Conservation (phyloP, 805 yeast genomes). For the Metschnikowia cubensis region DNA sequence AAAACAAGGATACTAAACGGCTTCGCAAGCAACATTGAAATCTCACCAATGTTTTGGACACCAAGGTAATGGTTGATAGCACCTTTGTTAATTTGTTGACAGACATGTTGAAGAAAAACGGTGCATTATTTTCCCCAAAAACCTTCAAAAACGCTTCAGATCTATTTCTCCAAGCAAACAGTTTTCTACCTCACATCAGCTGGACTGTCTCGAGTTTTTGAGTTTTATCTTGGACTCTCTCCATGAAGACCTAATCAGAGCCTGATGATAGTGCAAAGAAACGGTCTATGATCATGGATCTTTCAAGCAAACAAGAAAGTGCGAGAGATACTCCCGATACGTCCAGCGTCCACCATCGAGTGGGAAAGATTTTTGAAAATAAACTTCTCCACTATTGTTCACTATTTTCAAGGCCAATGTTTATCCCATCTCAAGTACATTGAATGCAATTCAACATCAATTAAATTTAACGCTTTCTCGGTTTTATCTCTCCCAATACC, state of each 20-base stretch:
- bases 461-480: slow-evolving; percentile 81
- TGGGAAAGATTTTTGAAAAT: slow-evolving; percentile 85
- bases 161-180: slow-evolving; percentile 53
- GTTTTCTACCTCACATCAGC: slow-evolving; percentile 69
- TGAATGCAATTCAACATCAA: slow-evolving; percentile 70
- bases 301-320: slow-evolving; percentile 59
- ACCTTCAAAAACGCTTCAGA: slow-evolving; percentile 69
- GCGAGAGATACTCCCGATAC: slow-evolving; percentile 63
- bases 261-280: slow-evolving; percentile 28
- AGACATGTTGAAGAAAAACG: slow-evolving; percentile 48
- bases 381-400: slow-evolving; percentile 76
- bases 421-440: slow-evolving; percentile 73
- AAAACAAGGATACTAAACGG: slow-evolving; percentile 24
- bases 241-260: slow-evolving; percentile 84
- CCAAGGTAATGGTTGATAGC: slow-evolving; percentile 72
- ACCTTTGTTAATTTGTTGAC: slow-evolving; percentile 59
- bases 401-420: slow-evolving; percentile 85
- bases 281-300: slow-evolving; percentile 41
- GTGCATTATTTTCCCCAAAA: slow-evolving; percentile 51
- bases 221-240: slow-evolving; percentile 69
- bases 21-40: slow-evolving; percentile 67
- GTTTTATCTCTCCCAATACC: slow-evolving; percentile 81
- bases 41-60: slow-evolving; percentile 67
- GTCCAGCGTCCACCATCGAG: slow-evolving; percentile 82
- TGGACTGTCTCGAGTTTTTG: slow-evolving; percentile 81